These are phyloP conservation scores for Grigorovia humatica DNA, from an alignment of 805 yeast genomes.

Conservation along the genomic window DNA sequence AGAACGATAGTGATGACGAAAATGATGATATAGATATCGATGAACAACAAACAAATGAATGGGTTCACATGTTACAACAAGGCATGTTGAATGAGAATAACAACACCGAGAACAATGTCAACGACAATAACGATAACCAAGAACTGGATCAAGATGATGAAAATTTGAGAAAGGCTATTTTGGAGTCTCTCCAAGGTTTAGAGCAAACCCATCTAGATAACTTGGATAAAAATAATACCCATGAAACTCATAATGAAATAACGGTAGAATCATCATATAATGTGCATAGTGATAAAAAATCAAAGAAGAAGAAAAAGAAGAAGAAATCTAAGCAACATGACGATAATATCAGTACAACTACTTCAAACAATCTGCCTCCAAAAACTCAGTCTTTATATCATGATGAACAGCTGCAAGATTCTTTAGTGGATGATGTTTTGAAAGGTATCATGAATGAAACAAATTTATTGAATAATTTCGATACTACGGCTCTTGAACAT, in stretches of 20 bases:
- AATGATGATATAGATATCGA: background rate
- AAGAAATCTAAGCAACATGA: slow-evolving; percentile 1
- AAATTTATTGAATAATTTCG: background rate
- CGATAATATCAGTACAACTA: background rate
- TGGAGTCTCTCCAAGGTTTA: slow-evolving; percentile 22
- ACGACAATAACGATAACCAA: slow-evolving; percentile 2
- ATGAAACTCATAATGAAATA: background rate
- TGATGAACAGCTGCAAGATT: slow-evolving; percentile 15
- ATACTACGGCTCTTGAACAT: background rate
- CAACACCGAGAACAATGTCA: slow-evolving; percentile 1
- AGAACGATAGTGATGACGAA: slow-evolving; percentile 10
- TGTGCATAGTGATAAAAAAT: slow-evolving; percentile 1
- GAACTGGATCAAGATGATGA: slow-evolving; percentile 27
- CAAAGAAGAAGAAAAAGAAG: slow-evolving; percentile 6
- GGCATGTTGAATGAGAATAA: slow-evolving; percentile 15
- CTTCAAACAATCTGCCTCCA: background rate
- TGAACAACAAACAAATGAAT: slow-evolving; percentile 13
- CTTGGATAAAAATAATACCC: background rate
- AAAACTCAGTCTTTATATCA: background rate
- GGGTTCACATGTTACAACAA: slow-evolving; percentile 26
- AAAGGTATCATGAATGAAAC: slow-evolving; percentile 17
- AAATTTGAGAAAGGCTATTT: slow-evolving; percentile 25
- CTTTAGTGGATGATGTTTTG: slow-evolving; percentile 23
- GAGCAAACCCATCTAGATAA: background rate
- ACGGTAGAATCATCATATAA: background rate